Conservation (phyloP, 73 alveolate species). For the Uronychia setigera region DNA sequence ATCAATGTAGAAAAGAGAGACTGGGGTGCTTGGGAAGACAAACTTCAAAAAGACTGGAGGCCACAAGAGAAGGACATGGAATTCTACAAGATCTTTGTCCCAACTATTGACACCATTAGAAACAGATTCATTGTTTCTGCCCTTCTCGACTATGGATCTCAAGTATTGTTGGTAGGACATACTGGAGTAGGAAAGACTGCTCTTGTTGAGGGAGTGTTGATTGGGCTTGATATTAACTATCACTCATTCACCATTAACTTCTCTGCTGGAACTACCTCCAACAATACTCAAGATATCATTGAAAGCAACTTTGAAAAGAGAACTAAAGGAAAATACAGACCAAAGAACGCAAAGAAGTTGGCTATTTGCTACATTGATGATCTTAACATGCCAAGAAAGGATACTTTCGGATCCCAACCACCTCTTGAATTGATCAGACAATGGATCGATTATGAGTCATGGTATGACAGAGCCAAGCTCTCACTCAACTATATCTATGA, state of each 20-base stretch:
- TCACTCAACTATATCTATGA: slow-evolving; percentile 73
- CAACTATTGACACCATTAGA: slow-evolving; percentile 95
- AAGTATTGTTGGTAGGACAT: slow-evolving; percentile 96
- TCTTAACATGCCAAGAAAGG: slow-evolving; percentile 99
- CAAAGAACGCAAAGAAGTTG: slow-evolving; percentile 91
- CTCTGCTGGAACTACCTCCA: slow-evolving; percentile 94
- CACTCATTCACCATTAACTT: slow-evolving; percentile 95
- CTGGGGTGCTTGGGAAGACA: slow-evolving; percentile 99
- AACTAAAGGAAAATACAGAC: slow-evolving; percentile 97
- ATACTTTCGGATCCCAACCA: slow-evolving; percentile 98
- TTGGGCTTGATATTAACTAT: slow-evolving; percentile 44
- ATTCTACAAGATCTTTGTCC: slow-evolving; percentile 93
- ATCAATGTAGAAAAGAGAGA: slow-evolving; percentile 96
- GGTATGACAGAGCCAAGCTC: slow-evolving; percentile 87
- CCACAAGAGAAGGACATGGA: slow-evolving; percentile 89
- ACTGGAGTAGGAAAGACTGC: slow-evolving; percentile 99
- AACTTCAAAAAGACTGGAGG: slow-evolving; percentile 86
- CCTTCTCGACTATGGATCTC: slow-evolving; percentile 71
- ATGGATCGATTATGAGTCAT: slow-evolving; percentile 98
- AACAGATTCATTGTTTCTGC: slow-evolving; percentile 75
- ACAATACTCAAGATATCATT: slow-evolving; percentile 93
- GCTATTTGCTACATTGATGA: slow-evolving; percentile 98
- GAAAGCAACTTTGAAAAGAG: slow-evolving; percentile 98
- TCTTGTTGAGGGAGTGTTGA: slow-evolving; percentile 80
- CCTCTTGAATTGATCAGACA: slow-evolving; percentile 98